Base-by-base conservation (phyloP, 2,329 filamentous ascomycete genomes). In the Arachnomyces sp. region DNA sequence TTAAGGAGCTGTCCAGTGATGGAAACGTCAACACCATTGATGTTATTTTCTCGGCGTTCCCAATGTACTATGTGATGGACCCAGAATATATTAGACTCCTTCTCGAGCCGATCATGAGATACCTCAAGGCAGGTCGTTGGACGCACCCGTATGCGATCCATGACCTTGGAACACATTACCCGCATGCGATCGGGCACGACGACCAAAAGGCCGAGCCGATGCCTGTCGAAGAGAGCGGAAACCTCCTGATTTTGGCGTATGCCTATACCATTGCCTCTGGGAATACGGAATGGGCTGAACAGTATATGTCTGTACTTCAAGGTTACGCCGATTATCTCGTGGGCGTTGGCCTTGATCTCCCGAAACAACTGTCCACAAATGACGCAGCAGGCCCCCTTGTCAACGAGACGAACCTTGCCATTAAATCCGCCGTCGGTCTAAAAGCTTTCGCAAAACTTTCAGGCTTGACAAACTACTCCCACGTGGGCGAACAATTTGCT, bases 401-500 rank as follows among this genome's bases (percentile, higher is more conserved):
- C 7, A 70, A 71, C 36, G 62, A 70, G 46, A 71, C 68, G 5
- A 65, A 65, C 39, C 58, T 71, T 2, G 67, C 66, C 4, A 63
- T 71, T 47, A 71, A 71, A 48, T 60, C 66, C 3, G 65, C 66
- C 4, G 60, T 72, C 6, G 68, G 61, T 1, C 56, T 72, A n/a
- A 63, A 61, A 28, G 67, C 68, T 12, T 70, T 64, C 41, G 64
- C 66, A 8, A 48, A 56, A 31, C 46, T 71, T 28, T 62, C 59
- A 13, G 58, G 58, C 2, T 42, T 60, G 12, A 39, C 38, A 0
- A 57, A 59, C 34, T 70, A 69, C 44, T 60, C 61, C 2, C 46
- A 48, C 3, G 51, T 57, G 30, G 66, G 60, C 2, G 48, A 58
- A 8, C 44, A 56, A 3, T 62, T 62, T 33, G 63, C 64, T 14